phyloP scores from a whole-genome alignment of 2,329 filamentous ascomycete species.

The Orbilia blumenaviensis region DNA sequence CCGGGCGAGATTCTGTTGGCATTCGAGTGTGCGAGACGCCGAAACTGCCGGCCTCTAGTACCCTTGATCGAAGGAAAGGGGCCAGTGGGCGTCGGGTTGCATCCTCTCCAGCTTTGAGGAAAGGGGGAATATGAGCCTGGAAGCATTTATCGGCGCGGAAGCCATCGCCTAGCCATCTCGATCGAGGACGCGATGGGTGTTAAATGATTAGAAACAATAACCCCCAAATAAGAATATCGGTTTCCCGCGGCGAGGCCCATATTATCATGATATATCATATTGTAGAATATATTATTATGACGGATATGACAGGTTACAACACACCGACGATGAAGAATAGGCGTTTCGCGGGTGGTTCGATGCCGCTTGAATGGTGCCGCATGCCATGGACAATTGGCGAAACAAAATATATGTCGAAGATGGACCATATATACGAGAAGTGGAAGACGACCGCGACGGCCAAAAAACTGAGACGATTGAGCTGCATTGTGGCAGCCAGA shows the following conservation, averaged over 20 bases:
- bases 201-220: conserved; percentile 31
- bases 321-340: conserved; percentile 91
- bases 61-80: conserved; percentile 87
- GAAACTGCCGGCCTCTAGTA: conserved; percentile 90
- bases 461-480: conserved; percentile 78
- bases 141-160: conserved; percentile 98
- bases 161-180: conserved; percentile 75
- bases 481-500: conserved; percentile 31
- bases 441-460: conserved; percentile 91
- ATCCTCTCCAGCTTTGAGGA: conserved; percentile 64
- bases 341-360: conserved; percentile 82
- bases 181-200: conserved; percentile 18
- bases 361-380: conserved; percentile 77
- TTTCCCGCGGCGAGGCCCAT: background rate
- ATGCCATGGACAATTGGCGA: conserved; percentile 97
- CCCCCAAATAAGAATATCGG: background rate
- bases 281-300: background rate
- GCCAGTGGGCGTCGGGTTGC: conserved; percentile 78
- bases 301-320: conserved; percentile 55
- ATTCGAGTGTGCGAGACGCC: conserved; percentile 97
- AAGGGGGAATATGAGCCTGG: conserved; percentile 89
- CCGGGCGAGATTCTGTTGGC: conserved; percentile 93
- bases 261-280: no score
- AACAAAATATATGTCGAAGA: conserved; percentile 99
- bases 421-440: conserved; percentile 89